Conservation (phyloP, 2,329 filamentous ascomycete genomes). For the Triangularia verruculosa region DNA sequence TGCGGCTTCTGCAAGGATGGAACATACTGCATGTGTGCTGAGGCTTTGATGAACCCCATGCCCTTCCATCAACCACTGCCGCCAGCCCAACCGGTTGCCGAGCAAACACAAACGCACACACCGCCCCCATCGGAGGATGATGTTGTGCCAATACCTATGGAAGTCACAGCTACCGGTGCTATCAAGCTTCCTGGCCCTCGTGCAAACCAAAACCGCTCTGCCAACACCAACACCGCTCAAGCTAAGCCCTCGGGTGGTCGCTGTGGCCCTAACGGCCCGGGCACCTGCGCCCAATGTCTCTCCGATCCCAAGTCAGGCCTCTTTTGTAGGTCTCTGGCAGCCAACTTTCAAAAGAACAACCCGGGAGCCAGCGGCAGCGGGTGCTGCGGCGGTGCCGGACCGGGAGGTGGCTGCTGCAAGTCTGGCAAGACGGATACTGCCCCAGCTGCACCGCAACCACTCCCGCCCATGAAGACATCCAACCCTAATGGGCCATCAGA, state of each 20-base stretch:
- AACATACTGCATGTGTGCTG: slow-evolving; percentile 78
- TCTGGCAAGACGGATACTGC: slow-evolving; percentile 33
- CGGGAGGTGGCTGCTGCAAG: slow-evolving; percentile 62
- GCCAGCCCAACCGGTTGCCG: slow-evolving; percentile 38
- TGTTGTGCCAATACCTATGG: slow-evolving; percentile 53
- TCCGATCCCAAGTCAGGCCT: slow-evolving; percentile 75
- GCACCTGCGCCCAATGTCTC: slow-evolving; percentile 75
- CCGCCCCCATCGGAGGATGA: slow-evolving; percentile 62
- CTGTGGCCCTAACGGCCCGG: slow-evolving; percentile 67
- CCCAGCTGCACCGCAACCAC: slow-evolving; percentile 3
- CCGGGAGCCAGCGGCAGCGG: slow-evolving; percentile 39
- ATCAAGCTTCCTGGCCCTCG: slow-evolving; percentile 55
- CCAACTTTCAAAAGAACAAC: slow-evolving; percentile 50
- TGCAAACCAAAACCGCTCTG: slow-evolving; percentile 30
- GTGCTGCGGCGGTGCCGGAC: slow-evolving; percentile 60
- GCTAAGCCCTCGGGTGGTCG: slow-evolving; percentile 34
- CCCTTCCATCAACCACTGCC: slow-evolving; percentile 36
- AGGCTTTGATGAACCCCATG: slow-evolving; percentile 36
- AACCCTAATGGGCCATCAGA: slow-evolving; percentile 26
- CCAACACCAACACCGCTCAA: slow-evolving; percentile 29
- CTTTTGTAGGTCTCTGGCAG: slow-evolving; percentile 78
- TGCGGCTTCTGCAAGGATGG: slow-evolving; percentile 83
- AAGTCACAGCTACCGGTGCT: slow-evolving; percentile 58
- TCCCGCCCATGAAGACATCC: neutral
- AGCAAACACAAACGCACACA: slow-evolving; percentile 50